Base-by-base conservation (phyloP, 1,284 basidiomycete genomes). In the Irpex sp. region DNA sequence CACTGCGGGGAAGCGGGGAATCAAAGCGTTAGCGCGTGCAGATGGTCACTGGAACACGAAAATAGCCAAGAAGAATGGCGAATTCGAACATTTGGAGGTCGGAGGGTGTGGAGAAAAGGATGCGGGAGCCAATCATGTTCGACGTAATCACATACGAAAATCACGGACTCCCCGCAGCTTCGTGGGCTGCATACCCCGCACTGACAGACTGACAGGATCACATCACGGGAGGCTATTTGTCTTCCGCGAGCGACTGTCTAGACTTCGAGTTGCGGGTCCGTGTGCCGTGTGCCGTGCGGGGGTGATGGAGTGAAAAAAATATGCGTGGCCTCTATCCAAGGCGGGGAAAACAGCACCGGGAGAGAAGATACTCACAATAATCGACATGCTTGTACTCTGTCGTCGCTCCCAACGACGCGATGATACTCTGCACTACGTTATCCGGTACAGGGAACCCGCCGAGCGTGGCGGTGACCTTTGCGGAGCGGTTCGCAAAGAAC, bases 401-500 rank as follows among this genome's bases (percentile, higher is more conserved):
- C 4, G 81, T 79, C 9, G 78, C 67, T 4, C 85, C 85, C 6
- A 81, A 70, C 55, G 65, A 60, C 13, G 68, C 62, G 67, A 82
- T 76, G 11, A 78, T 69, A 17, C 65, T 64, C 66, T 81, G 72
- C 40, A 89, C 74, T 3, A 79, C 34, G 2, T 66, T 60, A 4
- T 73, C 69, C 0, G 83, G 78, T 8, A 89, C 62, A 36, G 73
- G 67, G 1, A 76, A 34, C 5, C 69, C 72, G 4, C 72, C 75
- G 57, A 85, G 62, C 54, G 73, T 78, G 4, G 83, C 85, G 17
- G 71, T 70, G 61, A 88, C 75, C 49, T 75, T 73, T 11, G 82
- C 85, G 37, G 72, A 70, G n/a, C 79, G 75, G 56, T 75, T 86
- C 17, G 79, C 79, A 65, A 83, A 83, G 71, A 82, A 83, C 68